Base-by-base conservation (phyloP, 495 filamentous ascomycete species). In the Penicillium antarcticum region DNA sequence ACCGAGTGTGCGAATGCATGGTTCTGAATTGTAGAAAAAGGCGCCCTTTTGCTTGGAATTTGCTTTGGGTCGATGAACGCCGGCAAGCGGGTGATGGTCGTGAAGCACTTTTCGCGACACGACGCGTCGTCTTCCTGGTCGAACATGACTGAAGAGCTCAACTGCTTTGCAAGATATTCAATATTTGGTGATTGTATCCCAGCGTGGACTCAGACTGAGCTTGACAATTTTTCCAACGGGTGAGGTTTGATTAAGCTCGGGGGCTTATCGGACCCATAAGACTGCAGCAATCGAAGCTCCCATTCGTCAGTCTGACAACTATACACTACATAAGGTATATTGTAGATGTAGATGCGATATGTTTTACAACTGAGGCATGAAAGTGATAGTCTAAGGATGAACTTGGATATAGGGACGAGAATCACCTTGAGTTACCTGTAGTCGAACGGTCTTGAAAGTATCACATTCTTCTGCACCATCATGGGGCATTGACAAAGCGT, bases 1-100 rank as follows among this genome's bases (percentile, higher is more conserved):
- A 92, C 91, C 54, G 83, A 87, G 56, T 95, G 86, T n/a, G 85
- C 73, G 60, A 89, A 90, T n/a, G 80, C 72, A 44, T 92, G 87
- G 11, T 73, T 68, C 10, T 78, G 53, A 51, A 96, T 78, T 5
- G 83, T 78, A 9, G 82, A 77, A 69, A 91, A 95, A 5, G 88
- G 88, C 54, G 85, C 81, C 53, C 82, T 84, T 61, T 86, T 92
- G 17, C 68, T 71, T 1, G 92, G 84, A 17, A 83, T 75, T 59
- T 91, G 87, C 52, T 84, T 77, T 11, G 82, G 77, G 61, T 92
- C 82, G 44, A 89, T 69, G 64, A 84, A 85, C 8, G 73, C 63
- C 21, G 80, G 74, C 66, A 94, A 78, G 7, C 74, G 70, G 2
- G 81, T 78, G 54, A 88, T 72, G 0, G 87, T 87, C 42, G 87